Evolutionary conservation across 2,329 filamentous ascomycete species (phyloP), one percentile per base, ranked within the genome.

Genomic region (Botrytis cinerea): DNA sequence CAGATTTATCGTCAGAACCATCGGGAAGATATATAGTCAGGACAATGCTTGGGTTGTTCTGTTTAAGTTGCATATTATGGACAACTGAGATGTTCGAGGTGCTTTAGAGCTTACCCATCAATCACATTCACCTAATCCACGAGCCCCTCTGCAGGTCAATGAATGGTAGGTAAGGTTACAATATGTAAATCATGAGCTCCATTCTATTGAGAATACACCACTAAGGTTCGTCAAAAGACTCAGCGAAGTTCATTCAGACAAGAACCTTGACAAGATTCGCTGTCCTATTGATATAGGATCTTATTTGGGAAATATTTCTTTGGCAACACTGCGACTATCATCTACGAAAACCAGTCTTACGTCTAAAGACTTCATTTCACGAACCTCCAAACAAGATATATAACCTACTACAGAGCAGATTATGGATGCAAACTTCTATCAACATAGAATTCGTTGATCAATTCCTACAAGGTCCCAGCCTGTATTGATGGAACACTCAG

Each of bases 41-140:
- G 2, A 43, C 2, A 12, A 6, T 8, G 9, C 14, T 20, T 14
- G 32, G 2, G 0, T 25, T 8, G 3, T 1, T 8, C 14, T 25
- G 2, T 38, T 4, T 4, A 1, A 4, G 14, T 12, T 25, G 18
- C 25, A n/a, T n/a, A 9, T 9, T 43, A 62, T 40, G 4, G 16
- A 57, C 28, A 2, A 2, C 14, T 28, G 14, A 28, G n/a, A 57
- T 25, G 12, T 28, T 57, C 4, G n/a, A 18, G 25, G 14, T 40
- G 22, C 38, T n/a, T 2, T 43, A 16, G 35, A 18, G 40, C 2
- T 14, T 1, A 40, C 22, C 12, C 10, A 10, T n/a, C 6, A 18
- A 38, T 1, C 12, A n/a, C 14, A 28, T 28, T 18, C 51, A 57
- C 51, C 6, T 28, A 28, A 28, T 28, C n/a, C 2, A 8, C 28